Evolutionary conservation across 2,329 filamentous ascomycete species (phyloP).

Genomic region (Diplodia intermedia): DNA sequence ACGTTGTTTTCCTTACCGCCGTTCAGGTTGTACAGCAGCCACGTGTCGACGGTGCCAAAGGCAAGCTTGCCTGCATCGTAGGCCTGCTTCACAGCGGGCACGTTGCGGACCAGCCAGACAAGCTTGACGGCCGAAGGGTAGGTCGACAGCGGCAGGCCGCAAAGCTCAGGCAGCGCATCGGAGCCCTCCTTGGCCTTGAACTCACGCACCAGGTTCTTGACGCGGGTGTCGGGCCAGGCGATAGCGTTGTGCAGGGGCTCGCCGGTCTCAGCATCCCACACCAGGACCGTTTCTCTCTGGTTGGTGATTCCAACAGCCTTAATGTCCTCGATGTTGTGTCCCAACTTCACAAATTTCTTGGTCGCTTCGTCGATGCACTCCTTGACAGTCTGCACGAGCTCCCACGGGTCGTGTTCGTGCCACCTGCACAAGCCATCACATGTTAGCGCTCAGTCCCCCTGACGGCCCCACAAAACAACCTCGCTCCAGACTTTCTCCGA

Average conservation of each 20-base stretch:
- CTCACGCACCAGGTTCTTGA: slow-evolving; percentile 76
- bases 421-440: slow-evolving; percentile 62
- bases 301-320: slow-evolving; percentile 85
- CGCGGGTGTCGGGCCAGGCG: slow-evolving; percentile 89
- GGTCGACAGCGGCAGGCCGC: slow-evolving; percentile 83
- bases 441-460: slow-evolving; percentile 31
- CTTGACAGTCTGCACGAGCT: slow-evolving; percentile 77
- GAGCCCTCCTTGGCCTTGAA: slow-evolving; percentile 72
- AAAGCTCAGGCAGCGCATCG: slow-evolving; percentile 72
- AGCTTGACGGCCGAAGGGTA: slow-evolving; percentile 89
- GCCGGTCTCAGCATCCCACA: slow-evolving; percentile 83
- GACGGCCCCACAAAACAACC: slow-evolving; percentile 20
- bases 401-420: slow-evolving; percentile 86
- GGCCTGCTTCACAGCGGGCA: slow-evolving; percentile 71
- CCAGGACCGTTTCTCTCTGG: slow-evolving; percentile 85
- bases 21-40: slow-evolving; percentile 86
- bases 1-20: slow-evolving; percentile 71
- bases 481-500: slow-evolving; percentile 17
- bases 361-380: slow-evolving; percentile 80
- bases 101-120: slow-evolving; percentile 79
- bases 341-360: slow-evolving; percentile 72
- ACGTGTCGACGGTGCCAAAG: slow-evolving; percentile 88
- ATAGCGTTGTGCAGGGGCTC: slow-evolving; percentile 84
- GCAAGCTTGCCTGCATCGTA: slow-evolving; percentile 78
- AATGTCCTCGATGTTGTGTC: slow-evolving; percentile 72